These are phyloP conservation scores for Baudoinia panamericana DNA, from an alignment of 495 filamentous ascomycete species.

Conservation along the genomic window DNA sequence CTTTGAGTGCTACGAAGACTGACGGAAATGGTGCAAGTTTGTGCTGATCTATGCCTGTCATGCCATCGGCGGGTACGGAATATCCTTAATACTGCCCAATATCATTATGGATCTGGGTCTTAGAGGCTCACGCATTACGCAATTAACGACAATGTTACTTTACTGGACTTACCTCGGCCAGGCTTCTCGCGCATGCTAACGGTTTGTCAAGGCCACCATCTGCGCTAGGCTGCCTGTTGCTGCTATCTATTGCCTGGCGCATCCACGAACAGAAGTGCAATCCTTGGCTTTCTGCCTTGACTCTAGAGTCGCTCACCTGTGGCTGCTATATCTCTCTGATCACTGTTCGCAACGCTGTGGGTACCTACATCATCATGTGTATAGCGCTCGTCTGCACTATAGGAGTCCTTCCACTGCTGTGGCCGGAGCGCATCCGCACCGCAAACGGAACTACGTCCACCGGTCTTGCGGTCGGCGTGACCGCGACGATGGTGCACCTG, in stretches of 20 bases:
- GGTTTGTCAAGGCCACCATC: no score
- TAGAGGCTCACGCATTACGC: neutral
- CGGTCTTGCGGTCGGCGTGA: conserved; percentile 1
- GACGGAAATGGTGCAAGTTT: no score
- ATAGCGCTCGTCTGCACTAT: conserved; percentile 1
- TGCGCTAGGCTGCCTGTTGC: neutral
- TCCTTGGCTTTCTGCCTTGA: conserved; percentile 1
- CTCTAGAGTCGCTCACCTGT: neutral
- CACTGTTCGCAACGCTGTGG: neutral
- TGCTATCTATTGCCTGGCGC: neutral
- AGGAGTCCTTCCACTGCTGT: conserved; percentile 3
- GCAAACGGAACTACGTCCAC: conserved; percentile 2
- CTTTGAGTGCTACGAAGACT: no score
- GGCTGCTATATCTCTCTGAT: conserved; percentile 7
- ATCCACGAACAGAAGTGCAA: neutral
- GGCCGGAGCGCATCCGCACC: conserved; percentile 3
- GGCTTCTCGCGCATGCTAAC: no score
- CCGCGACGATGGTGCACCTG: neutral
- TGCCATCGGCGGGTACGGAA: conserved; percentile 1
- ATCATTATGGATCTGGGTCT: neutral
- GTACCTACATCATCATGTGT: conserved; percentile 1
- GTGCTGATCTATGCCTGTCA: conserved; percentile 2
- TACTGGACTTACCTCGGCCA: no score
- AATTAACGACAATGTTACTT: conserved; percentile 2
- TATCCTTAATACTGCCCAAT: neutral